A percentile compares a stretch with the other conserved stretches of the same genome.
Conservation (phyloP, 805 yeast species). For the Starmerella sirachaensis region DNA sequence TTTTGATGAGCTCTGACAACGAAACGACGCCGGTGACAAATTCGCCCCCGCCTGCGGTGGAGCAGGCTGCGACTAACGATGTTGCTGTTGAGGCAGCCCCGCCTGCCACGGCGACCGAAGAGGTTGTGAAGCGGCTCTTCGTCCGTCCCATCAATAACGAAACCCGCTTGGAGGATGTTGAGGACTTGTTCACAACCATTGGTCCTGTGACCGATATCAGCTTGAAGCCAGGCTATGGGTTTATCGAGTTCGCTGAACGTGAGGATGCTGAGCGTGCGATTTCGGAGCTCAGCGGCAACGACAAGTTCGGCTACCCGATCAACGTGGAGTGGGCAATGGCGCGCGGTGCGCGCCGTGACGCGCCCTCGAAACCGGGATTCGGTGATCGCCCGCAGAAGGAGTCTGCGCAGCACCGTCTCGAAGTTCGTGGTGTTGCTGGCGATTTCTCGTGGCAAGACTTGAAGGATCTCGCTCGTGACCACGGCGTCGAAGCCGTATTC, state of each 20-base stretch:
- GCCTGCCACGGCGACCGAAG: conserved; percentile 9
- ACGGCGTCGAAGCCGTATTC: conserved; percentile 30
- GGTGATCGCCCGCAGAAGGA: background rate
- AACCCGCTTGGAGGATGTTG: conserved; percentile 33
- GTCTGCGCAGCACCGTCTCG: conserved; percentile 22
- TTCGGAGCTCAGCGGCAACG: conserved; percentile 35
- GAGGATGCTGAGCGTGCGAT: conserved; percentile 55
- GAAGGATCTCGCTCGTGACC: conserved; percentile 54
- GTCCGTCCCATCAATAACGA: conserved; percentile 23
- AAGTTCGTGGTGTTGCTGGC: conserved; percentile 14
- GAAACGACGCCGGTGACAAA: too few relatives aligned
- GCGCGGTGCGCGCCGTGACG: conserved; percentile 23
- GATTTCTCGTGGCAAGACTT: conserved; percentile 46
- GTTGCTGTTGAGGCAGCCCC: background rate
- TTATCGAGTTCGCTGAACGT: conserved; percentile 48
- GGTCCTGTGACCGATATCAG: conserved; percentile 48
- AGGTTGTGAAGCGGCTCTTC: conserved; percentile 17
- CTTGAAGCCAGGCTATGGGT: conserved; percentile 51
- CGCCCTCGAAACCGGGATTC: conserved; percentile 21
- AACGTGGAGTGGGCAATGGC: conserved; percentile 28
- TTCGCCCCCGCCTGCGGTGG: conserved; percentile 2
- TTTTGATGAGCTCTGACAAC: too few relatives aligned
- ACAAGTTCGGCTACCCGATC: conserved; percentile 28
- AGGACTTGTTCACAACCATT: conserved; percentile 36
- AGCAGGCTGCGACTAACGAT: background rate